A percentile compares a stretch with the other conserved stretches of the same genome.
These are phyloP conservation scores for Spergularia bocconei DNA, from an alignment of 148 eudicot species.

Conservation along the genomic window DNA sequence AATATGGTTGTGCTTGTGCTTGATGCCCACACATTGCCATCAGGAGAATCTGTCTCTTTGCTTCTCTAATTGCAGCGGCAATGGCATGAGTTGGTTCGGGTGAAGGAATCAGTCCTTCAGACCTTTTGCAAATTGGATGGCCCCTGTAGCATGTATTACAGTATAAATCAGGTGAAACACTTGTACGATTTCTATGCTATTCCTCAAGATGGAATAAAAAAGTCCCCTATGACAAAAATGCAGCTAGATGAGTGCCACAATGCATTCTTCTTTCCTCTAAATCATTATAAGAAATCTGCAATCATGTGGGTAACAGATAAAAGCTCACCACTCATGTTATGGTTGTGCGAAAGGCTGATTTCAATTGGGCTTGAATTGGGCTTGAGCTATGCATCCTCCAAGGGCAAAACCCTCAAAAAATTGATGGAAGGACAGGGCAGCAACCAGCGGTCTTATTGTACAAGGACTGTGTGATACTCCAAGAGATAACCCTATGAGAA, in stretches of 20 bases:
- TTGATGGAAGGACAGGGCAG: constrained; percentile 49
- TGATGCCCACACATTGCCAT: constrained; percentile 99
- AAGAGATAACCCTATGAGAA: constrained; percentile 46
- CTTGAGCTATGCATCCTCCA: constrained; percentile 79
- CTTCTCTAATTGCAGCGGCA: constrained; percentile 91
- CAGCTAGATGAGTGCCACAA: neutral
- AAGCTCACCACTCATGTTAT: no score
- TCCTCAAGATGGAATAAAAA: no score
- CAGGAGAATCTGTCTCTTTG: constrained; percentile 80
- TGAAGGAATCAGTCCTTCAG: constrained; percentile 91
- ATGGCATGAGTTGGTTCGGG: constrained; percentile 95
- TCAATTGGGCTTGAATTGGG: constrained; percentile 52
- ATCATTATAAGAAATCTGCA: no score
- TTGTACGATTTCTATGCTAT: no score
- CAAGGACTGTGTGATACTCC: constrained; percentile 54
- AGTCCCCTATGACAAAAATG: neutral
- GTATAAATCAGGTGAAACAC: neutral
- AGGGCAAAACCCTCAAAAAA: constrained; percentile 56
- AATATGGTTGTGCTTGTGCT: no score
- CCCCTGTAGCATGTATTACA: constrained; percentile 43
- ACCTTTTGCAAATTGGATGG: no score
- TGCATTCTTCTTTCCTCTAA: no score
- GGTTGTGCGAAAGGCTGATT: no score
- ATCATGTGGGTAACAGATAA: no score
- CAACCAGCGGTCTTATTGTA: constrained; percentile 41